Percentiles rank a stretch among this genome's conserved stretches.
phyloP scores from a whole-genome alignment of 768 basidiomycete genomes.

The Serendipita sp. region DNA sequence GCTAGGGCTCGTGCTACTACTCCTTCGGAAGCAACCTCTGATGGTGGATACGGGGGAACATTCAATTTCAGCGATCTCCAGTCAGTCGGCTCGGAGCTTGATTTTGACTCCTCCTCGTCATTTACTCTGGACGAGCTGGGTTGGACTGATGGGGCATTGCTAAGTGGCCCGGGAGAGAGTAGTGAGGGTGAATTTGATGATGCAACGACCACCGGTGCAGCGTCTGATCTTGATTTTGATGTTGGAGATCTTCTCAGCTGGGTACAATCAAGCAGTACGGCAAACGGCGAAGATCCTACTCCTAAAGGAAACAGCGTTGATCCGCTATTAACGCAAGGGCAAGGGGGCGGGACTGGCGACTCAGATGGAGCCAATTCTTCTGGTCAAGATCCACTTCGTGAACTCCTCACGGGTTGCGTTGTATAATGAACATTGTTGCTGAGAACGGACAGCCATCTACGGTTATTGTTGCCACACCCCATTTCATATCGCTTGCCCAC shows the following conservation, averaged over 20 bases:
- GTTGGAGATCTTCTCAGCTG: neutral
- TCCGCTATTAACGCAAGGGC: no score
- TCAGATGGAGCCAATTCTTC: neutral
- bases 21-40: neutral
- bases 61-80: neutral
- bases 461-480: neutral
- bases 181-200: constrained; percentile 1
- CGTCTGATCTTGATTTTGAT: constrained; percentile 3
- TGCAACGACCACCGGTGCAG: neutral
- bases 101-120: neutral
- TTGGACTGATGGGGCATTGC: neutral
- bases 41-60: neutral
- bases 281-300: neutral
- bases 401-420: neutral
- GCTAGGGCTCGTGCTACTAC: neutral
- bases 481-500: neutral
- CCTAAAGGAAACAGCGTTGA: neutral
- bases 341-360: no score
- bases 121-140: neutral
- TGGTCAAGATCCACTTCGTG: neutral
- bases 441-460: neutral
- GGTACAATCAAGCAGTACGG: neutral
- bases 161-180: neutral
- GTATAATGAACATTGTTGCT: neutral
- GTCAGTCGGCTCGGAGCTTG: neutral